These are phyloP conservation scores for Ananas comosus DNA, from an alignment of 176 grass and related monocot genomes.

Conservation along the genomic window DNA sequence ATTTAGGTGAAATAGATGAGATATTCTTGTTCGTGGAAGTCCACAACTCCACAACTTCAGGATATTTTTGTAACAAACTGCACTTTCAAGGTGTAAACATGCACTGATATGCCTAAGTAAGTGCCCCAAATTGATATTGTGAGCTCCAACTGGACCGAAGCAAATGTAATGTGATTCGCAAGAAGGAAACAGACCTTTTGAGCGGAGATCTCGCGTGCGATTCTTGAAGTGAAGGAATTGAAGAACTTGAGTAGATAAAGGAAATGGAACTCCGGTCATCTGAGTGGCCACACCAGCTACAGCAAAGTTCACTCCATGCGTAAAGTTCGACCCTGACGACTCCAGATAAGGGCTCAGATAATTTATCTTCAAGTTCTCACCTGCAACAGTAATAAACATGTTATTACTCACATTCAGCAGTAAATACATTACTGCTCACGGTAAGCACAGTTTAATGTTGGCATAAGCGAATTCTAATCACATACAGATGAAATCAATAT, in stretches of 20 bases:
- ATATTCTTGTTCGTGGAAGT: too few relatives aligned
- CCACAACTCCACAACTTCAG: too few relatives aligned
- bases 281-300: slow-evolving; percentile 25
- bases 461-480: neutral
- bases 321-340: slow-evolving; percentile 29
- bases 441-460: too few relatives aligned
- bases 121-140: too few relatives aligned
- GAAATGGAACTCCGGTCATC: slow-evolving; percentile 1
- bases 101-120: too few relatives aligned
- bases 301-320: slow-evolving; percentile 37
- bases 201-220: slow-evolving; percentile 13
- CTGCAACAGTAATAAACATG: slow-evolving; percentile 3
- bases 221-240: slow-evolving; percentile 57
- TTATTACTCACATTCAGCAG: neutral
- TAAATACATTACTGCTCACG: too few relatives aligned
- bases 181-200: neutral
- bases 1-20: too few relatives aligned
- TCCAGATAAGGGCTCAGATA: slow-evolving; percentile 26
- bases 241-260: slow-evolving; percentile 32
- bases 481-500: slow-evolving; percentile 35
- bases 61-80: too few relatives aligned
- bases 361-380: slow-evolving; percentile 20
- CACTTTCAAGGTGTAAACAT: too few relatives aligned
- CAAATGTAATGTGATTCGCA: neutral
- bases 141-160: too few relatives aligned